Conservation (phyloP, 1,284 basidiomycete genomes). For the Flammula alnicola region DNA sequence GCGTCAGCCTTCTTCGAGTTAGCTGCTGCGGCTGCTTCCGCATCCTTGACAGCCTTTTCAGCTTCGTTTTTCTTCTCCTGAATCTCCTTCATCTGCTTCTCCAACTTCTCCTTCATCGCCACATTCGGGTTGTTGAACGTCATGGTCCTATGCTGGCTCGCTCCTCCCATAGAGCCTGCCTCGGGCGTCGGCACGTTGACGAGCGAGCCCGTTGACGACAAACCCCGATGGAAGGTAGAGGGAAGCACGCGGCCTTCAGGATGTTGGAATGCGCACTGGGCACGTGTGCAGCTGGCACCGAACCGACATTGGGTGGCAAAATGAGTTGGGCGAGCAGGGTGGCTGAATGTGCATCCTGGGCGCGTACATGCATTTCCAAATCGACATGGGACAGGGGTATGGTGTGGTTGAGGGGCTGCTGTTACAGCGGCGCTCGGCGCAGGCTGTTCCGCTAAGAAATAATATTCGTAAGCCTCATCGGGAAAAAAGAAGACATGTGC, state of each 20-base stretch:
- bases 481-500: slow-evolving; percentile 9
- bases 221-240: slow-evolving; percentile 74
- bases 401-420: slow-evolving; percentile 31
- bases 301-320: slow-evolving; percentile 70
- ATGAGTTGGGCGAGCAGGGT: slow-evolving; percentile 58
- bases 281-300: slow-evolving; percentile 77
- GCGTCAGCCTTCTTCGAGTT: slow-evolving; percentile 60
- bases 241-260: slow-evolving; percentile 80
- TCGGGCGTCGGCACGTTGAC: slow-evolving; percentile 65
- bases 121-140: slow-evolving; percentile 60
- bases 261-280: slow-evolving; percentile 77
- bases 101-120: slow-evolving; percentile 57
- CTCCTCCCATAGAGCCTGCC: slow-evolving; percentile 63
- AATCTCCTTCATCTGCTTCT: slow-evolving; percentile 61
- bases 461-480: slow-evolving; percentile 11
- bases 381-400: slow-evolving; percentile 61
- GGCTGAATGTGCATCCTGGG: slow-evolving; percentile 70
- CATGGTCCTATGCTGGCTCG: slow-evolving; percentile 69
- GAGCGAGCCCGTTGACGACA: slow-evolving; percentile 60
- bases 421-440: slow-evolving; percentile 33
- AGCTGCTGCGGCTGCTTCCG: slow-evolving; percentile 54
- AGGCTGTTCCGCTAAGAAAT: slow-evolving; percentile 43
- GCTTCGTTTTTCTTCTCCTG: slow-evolving; percentile 61
- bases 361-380: slow-evolving; percentile 79
- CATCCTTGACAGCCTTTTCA: slow-evolving; percentile 62